These are phyloP conservation scores for Penicillium desertorum DNA, from an alignment of 495 filamentous ascomycete genomes.

Conservation along the genomic window DNA sequence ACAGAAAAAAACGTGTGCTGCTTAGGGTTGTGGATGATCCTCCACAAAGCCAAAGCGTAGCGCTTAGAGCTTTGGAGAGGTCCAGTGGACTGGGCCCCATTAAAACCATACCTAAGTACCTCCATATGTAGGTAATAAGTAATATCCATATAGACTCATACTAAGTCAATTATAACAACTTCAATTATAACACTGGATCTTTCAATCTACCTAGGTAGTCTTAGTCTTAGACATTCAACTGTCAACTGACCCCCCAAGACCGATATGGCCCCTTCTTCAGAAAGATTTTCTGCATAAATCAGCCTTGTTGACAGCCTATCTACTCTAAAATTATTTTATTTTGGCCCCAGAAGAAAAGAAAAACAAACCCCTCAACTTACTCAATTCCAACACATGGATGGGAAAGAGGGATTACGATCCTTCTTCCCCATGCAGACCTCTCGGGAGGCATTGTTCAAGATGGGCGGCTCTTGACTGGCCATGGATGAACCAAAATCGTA, in stretches of 20 bases:
- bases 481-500: constrained; percentile 4
- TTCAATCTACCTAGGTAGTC: not conserved
- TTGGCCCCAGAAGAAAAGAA: not conserved
- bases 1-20: not conserved
- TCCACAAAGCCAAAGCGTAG: constrained; percentile 12
- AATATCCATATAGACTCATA: not conserved
- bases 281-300: not conserved
- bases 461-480: constrained; percentile 31
- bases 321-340: not conserved
- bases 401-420: constrained; percentile 6
- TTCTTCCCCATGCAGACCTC: constrained; percentile 3
- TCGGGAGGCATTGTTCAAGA: constrained; percentile 2
- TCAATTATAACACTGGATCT: too few relatives aligned
- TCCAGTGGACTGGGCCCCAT: not conserved
- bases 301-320: constrained; percentile 9
- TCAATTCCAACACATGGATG: not conserved
- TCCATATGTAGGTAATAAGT: not conserved
- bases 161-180: not conserved
- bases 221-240: not conserved
- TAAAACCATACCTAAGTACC: too few relatives aligned
- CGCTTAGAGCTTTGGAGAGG: constrained; percentile 6
- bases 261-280: not conserved
- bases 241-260: not conserved
- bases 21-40: constrained; percentile 7
- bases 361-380: not conserved